Evolutionary conservation across 78 protist genomes (phyloP), one percentile per base, ranked within the genome.

Genomic region (Cavenderia fasciculata): DNA sequence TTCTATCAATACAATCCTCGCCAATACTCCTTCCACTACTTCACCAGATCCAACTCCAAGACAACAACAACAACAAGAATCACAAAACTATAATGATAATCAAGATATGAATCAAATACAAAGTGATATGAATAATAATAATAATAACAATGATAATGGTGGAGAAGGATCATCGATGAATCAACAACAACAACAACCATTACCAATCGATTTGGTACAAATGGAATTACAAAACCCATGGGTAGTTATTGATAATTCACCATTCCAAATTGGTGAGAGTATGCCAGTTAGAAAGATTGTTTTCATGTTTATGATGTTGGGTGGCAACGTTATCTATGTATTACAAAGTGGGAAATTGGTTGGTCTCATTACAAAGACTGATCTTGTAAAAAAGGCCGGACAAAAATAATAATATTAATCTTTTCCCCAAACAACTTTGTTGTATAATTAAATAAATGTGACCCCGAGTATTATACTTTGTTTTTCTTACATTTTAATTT

Each of bases 171-270:
- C 41, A 46, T 68, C 41, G 47, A 12, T 46, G 1, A 25, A 46
- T 16, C 47, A 27, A 68, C 47, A 25, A 4, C 11, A 69, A 19
- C 14, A 49, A 23, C 29, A 27, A 47, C 19, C 10, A 38, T 33
- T 19, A 4, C 19, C n/a, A 19, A 78, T 78, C 40, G 87, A 78
- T 78, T 52, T 78, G 6, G 87, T 78, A 33, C 77, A 65, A 23
- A 78, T 78, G 87, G 87, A 78, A 31, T 44, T 78, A 29, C 87
- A 78, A 52, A 78, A 78, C 65, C 87, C 87, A 36, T 78, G 87
- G 87, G 87, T 78, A 16, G 65, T 66, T 1, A 78, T 78, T 40
- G 87, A 78, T 29, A 43, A 34, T 8, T 78, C 87, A 16, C 87
- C 87, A 65, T 65, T 78, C 33, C 31, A 23, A 12, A 51, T 78